phyloP scores from a whole-genome alignment of 2,329 filamentous ascomycete genomes.

The Colletotrichum chrysophilum region DNA sequence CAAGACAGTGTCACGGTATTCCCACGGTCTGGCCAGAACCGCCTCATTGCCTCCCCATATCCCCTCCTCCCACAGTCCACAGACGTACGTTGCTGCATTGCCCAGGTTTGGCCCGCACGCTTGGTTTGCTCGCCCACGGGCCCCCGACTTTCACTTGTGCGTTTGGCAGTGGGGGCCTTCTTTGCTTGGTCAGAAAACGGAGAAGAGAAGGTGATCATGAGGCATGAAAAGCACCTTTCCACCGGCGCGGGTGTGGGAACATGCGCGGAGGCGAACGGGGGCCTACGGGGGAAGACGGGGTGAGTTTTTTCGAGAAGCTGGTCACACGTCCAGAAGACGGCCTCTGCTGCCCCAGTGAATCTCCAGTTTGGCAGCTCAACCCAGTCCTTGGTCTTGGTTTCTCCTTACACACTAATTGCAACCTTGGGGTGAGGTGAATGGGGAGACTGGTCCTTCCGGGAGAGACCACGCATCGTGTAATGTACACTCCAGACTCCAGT shows the following conservation, averaged over 20 bases:
- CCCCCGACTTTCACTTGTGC: constrained; percentile 13
- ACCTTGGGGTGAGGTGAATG: not conserved
- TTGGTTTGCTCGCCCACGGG: constrained; percentile 18
- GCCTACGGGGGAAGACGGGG: constrained; percentile 10
- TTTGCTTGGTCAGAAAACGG: not conserved
- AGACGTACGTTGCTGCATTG: not conserved
- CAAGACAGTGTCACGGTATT: not conserved
- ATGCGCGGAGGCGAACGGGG: constrained; percentile 17
- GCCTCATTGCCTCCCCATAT: not conserved
- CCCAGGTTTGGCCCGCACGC: constrained; percentile 1
- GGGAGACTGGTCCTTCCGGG: not conserved
- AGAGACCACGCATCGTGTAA: not conserved
- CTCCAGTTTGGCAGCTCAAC: not conserved
- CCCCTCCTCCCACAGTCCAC: constrained; percentile 12
- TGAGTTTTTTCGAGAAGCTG: not conserved
- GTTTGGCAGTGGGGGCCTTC: not conserved
- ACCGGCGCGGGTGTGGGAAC: constrained; percentile 3
- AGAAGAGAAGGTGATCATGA: constrained; percentile 12
- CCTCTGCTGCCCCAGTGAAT: not conserved
- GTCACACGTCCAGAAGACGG: not conserved
- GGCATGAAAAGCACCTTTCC: constrained; percentile 15
- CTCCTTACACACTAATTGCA: not conserved
- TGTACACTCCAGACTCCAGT: not conserved
- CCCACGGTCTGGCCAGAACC: constrained; percentile 8
- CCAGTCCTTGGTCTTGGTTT: not conserved